phyloP scores from a whole-genome alignment of 371 early-diverging fungal species.

The Mortierella polycephala region DNA sequence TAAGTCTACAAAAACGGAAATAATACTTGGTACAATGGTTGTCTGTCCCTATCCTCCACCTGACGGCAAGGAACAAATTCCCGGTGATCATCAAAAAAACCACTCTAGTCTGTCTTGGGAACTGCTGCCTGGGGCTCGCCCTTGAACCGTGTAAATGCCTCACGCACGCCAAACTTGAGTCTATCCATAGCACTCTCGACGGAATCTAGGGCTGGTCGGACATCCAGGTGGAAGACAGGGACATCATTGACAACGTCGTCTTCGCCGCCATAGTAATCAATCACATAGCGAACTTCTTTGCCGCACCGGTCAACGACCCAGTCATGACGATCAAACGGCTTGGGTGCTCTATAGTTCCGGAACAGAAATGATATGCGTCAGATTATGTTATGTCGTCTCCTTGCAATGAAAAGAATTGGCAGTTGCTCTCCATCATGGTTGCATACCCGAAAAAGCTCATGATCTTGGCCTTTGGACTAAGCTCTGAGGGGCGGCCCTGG shows the following conservation, averaged over 20 bases:
- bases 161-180: conserved; percentile 61
- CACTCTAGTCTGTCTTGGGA: conserved; percentile 29
- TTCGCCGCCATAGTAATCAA: conserved; percentile 81
- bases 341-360: conserved; percentile 59
- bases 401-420: background rate
- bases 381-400: background rate
- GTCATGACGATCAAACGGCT: conserved; percentile 86
- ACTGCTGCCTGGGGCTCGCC: conserved; percentile 16
- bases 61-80: background rate
- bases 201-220: conserved; percentile 85
- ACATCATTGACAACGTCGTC: conserved; percentile 70
- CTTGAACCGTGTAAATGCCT: conserved; percentile 44
- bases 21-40: background rate
- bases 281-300: conserved; percentile 76
- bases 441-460: conserved; percentile 68
- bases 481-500: conserved; percentile 83
- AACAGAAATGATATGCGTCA: background rate
- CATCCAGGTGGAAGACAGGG: conserved; percentile 84
- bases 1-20: conserved; percentile 4
- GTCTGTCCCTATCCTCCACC: background rate
- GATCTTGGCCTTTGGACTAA: conserved; percentile 81
- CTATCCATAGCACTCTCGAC: conserved; percentile 69
- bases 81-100: background rate
- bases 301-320: conserved; percentile 83
- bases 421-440: background rate